Conservation (phyloP, 139 green algal genomes). For the Nannochloris sp. region DNA sequence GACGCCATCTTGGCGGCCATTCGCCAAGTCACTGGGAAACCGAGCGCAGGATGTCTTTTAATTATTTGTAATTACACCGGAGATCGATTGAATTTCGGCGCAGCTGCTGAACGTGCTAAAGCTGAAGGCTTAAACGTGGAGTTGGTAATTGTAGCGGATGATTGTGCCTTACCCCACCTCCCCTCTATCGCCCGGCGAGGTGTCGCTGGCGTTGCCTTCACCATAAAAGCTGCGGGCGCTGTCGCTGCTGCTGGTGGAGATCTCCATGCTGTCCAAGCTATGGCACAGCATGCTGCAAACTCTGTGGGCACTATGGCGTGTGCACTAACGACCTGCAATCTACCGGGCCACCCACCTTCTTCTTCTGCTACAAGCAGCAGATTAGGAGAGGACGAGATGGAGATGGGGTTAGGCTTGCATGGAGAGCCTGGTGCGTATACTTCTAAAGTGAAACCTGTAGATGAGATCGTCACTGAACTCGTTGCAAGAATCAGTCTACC, state of each 20-base stretch:
- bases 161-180: conserved; percentile 58
- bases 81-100: conserved; percentile 87
- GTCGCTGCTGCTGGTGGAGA: conserved; percentile 45
- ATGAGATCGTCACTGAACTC: conserved; percentile 36
- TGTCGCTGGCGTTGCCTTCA: conserved; percentile 76
- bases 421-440: conserved; percentile 64
- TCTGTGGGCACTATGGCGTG: conserved; percentile 59
- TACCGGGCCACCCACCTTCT: conserved; percentile 62
- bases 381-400: conserved; percentile 39
- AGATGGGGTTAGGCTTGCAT: conserved; percentile 87
- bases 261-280: conserved; percentile 46
- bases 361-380: neutral
- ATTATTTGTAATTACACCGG: conserved; percentile 91
- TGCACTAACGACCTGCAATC: conserved; percentile 52
- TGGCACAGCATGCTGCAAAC: conserved; percentile 31
- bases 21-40: conserved; percentile 31
- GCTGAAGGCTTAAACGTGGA: conserved; percentile 56
- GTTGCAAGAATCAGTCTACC: conserved; percentile 16
- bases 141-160: conserved; percentile 71
- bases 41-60: conserved; percentile 67
- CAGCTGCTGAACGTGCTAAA: conserved; percentile 78
- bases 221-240: conserved; percentile 84
- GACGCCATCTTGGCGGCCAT: conserved; percentile 79
- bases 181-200: conserved; percentile 61
- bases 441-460: neutral